Evolutionary conservation across 306 rosid genomes (phyloP), one percentile per base, ranked within the genome.

Genomic region (Quillaja saponaria): DNA sequence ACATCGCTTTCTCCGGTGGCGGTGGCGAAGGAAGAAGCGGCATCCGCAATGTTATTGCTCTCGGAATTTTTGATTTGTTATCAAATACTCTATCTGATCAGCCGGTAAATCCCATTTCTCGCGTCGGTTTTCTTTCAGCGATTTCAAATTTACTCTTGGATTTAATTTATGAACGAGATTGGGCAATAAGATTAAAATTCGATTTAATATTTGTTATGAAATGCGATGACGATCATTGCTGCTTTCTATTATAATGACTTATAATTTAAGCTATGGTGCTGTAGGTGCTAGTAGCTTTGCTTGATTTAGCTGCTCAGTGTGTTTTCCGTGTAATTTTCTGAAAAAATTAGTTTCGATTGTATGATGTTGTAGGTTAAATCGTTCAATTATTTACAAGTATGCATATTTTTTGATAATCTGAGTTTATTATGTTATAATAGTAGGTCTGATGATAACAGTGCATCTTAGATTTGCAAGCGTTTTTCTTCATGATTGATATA

Each of bases 11-110:
- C 40, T 76, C 96, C 16, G 98, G 98, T 12, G 98, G 98, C 3
- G 98, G 96, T 16, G 98, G 96, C 42, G 91, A 78, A 66, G 94
- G 99, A 20, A 71, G 74, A 56, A 92, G 90, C 55, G 99, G 99
- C 16, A 84, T 92, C 55, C 86, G 85, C 1, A 92, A 92, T 76
- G 82, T 95, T 21, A 44, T 92, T 31, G 34, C 84, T 52, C 65
- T 92, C 13, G 55, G 82, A 21, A 75, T 55, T 35, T 92, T 84
- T 63, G 95, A 89, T 73, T 54, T 34, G 25, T 71, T 71, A 4
- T 69, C 94, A 10, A 57, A 74, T 61, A 58, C 77, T n/a, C 95
- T 92, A 49, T 82, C 94, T 31, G 80, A 66, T 53, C 71, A 78
- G 31, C 95, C 86, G 33, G 99, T 92, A 74, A 67, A 4, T 68